Percentiles rank a stretch among this genome's conserved stretches.
These are phyloP conservation scores for Zygoascus hellenicus DNA, from an alignment of 1,139 yeast species.

Conservation along the genomic window DNA sequence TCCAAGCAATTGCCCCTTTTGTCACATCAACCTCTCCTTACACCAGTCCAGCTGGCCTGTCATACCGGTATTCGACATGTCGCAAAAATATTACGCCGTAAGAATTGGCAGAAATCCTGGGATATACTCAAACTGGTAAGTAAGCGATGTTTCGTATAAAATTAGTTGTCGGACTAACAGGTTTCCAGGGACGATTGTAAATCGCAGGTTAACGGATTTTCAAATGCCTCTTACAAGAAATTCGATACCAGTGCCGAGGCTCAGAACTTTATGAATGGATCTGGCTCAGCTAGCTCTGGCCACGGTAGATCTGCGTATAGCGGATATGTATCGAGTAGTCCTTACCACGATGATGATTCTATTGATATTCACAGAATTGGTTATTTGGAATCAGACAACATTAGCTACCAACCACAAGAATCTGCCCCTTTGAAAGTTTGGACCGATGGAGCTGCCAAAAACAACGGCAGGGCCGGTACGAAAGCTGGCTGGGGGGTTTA, in stretches of 20 bases:
- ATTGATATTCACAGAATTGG: no score
- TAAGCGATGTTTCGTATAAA: background rate
- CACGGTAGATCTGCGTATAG: no score
- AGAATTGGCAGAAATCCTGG: constrained; percentile 52
- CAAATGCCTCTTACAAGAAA: constrained; percentile 52
- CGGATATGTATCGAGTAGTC: no score
- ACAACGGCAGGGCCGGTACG: constrained; percentile 43
- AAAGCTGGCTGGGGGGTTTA: constrained; percentile 72
- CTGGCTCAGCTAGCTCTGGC: no score
- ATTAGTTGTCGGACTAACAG: background rate
- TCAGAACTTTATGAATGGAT: constrained; percentile 28
- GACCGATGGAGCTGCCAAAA: constrained; percentile 68
- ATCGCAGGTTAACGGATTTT: constrained; percentile 44
- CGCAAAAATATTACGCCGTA: constrained; percentile 49
- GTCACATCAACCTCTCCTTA: no score
- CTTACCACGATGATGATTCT: no score
- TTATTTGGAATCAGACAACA: no score
- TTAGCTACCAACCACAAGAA: no score
- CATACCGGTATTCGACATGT: no score
- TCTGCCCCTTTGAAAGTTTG: constrained; percentile 35
- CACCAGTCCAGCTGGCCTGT: no score
- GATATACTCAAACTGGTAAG: constrained; percentile 46
- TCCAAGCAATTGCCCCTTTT: no score
- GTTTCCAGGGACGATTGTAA: constrained; percentile 13
- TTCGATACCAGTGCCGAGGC: constrained; percentile 48